Base-by-base conservation (phyloP, 2,329 filamentous ascomycete genomes). In the Xylaria sp. region DNA sequence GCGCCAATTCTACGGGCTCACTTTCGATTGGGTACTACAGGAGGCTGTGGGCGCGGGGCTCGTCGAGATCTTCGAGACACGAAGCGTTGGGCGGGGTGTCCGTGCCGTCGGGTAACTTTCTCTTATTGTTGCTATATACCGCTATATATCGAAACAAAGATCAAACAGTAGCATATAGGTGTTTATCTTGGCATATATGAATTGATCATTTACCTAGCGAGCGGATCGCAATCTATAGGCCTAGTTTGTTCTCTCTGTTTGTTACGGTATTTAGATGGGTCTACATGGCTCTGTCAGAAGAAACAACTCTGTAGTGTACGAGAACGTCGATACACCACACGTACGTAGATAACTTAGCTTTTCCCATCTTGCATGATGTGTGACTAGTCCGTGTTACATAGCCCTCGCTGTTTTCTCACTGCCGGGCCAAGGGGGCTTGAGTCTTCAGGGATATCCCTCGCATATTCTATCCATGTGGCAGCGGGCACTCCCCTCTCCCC, bases 41-140 rank as follows among this genome's bases (percentile, higher is more conserved):
- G 89, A 92, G 73, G 90, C 88, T 43, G 80, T 91, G 23, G 90
- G 90, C 0, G 80, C 87, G 27, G 90, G 90, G 1, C 71, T 89
- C 15, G 83, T 92, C 3, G 90, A 93, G 75, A 77, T 91, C 13
- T 93, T 93, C 73, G 85, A 91, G 70, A 93, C 90, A 11, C 82
- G 87, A 13, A 90, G 86, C 68, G 88, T 92, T n/a, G 90, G 90
- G 1, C 80, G 84, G 62, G 90, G 86, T 10, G 83, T 91, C 60
- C 80, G 86, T 66, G 75, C 75, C 52, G 57, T 82, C 58, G 75
- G 73, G 62, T 47, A 37, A 47, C 13, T 17, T 19, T 48, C 31
- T 9, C 15, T 6, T 48, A 7, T 41, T 46, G 25, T n/a, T n/a
- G n/a, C n/a, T n/a, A n/a, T n/a, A n/a, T n/a, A n/a, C n/a, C n/a